A percentile compares a stretch with the other conserved stretches of the same genome.
Evolutionary conservation across 2,329 filamentous ascomycete species (phyloP).

Genomic region (Ilyonectria robusta): DNA sequence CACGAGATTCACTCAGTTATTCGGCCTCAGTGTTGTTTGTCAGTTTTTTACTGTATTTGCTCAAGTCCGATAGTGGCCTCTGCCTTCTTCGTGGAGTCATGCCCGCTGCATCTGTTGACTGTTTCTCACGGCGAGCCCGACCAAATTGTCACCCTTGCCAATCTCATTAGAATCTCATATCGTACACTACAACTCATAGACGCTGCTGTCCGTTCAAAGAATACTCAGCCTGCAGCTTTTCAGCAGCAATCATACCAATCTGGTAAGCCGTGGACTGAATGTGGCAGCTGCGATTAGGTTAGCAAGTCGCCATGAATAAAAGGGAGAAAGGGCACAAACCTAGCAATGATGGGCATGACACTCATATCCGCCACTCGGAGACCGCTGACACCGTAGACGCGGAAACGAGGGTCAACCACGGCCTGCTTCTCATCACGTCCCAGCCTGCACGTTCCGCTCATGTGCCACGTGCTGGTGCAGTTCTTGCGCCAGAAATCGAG

Average conservation of each 20-base stretch:
- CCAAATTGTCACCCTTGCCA: not conserved
- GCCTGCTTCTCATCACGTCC: conserved; percentile 16
- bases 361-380: conserved; percentile 67
- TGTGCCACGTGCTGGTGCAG: conserved; percentile 37
- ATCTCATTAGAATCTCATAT: not conserved
- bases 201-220: conserved; percentile 31
- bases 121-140: not conserved
- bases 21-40: not conserved
- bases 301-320: not conserved
- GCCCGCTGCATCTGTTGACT: not conserved
- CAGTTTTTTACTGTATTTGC: not conserved
- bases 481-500: conserved; percentile 34
- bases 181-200: not conserved
- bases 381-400: conserved; percentile 62
- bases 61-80: not conserved
- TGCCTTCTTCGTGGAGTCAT: not conserved
- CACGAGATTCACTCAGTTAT: not conserved
- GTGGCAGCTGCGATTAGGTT: conserved; percentile 23
- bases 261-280: conserved; percentile 37
- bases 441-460: conserved; percentile 37
- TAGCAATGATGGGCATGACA: conserved; percentile 59
- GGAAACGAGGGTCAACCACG: conserved; percentile 55
- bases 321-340: conserved; percentile 4
- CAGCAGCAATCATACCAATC: conserved; percentile 35
- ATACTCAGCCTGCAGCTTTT: conserved; percentile 35